These are phyloP conservation scores for Sungouiella thailandica DNA, from an alignment of 805 yeast species.

Conservation along the genomic window DNA sequence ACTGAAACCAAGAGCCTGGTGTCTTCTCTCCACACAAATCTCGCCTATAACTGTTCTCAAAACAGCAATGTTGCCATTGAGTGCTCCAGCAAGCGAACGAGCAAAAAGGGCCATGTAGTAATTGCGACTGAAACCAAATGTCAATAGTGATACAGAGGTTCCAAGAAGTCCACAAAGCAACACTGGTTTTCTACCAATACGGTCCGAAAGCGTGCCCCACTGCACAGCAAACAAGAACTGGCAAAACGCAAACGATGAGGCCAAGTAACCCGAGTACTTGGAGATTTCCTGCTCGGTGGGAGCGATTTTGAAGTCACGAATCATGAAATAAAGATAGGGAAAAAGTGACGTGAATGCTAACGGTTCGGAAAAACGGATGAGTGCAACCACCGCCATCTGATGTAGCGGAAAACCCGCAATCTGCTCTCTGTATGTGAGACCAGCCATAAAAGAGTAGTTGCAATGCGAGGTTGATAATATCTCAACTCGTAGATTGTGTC, in stretches of 20 bases:
- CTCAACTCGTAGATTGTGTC: too few species aligned
- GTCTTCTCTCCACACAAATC: constrained; percentile 48
- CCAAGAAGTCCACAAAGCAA: constrained; percentile 50
- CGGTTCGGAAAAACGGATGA: constrained; percentile 57
- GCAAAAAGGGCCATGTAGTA: constrained; percentile 50
- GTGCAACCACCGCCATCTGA: constrained; percentile 36
- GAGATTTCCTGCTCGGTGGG: constrained; percentile 50
- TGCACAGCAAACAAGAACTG: constrained; percentile 54
- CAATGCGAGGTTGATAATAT: too few species aligned
- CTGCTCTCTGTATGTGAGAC: constrained; percentile 39
- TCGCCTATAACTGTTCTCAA: constrained; percentile 60
- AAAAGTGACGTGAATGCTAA: constrained; percentile 59
- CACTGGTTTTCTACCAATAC: constrained; percentile 52
- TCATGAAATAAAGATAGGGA: constrained; percentile 63
- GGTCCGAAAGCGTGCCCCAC: constrained; percentile 57
- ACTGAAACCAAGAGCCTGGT: constrained; percentile 60
- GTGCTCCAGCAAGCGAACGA: constrained; percentile 48
- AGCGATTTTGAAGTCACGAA: constrained; percentile 47
- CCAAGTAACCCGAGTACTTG: constrained; percentile 56
- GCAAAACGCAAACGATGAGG: constrained; percentile 55
- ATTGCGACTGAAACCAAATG: constrained; percentile 51
- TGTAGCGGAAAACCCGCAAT: constrained; percentile 52
- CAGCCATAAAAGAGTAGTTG: background rate
- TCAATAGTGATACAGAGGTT: constrained; percentile 41
- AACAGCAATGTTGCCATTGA: constrained; percentile 66